A percentile compares a stretch with the other conserved stretches of the same genome.
Conservation (phyloP, 139 green algal genomes). For the Chlorella sp. region DNA sequence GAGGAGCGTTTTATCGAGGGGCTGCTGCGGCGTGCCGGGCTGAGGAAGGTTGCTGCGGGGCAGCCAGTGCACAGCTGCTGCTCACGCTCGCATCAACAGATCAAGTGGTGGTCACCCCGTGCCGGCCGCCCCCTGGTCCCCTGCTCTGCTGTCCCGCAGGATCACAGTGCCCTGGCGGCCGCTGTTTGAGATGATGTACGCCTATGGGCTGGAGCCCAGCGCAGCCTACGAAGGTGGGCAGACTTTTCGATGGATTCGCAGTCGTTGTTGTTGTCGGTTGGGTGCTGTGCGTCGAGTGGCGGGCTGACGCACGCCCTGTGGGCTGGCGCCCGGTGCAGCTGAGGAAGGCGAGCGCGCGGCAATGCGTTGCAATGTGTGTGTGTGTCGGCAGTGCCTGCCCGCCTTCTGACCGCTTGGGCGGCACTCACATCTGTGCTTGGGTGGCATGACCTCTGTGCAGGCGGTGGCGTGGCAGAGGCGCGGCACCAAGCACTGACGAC, state of each 20-base stretch:
- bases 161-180: conserved; percentile 69
- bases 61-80: background rate
- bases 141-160: background rate
- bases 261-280: no score
- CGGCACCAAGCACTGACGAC: conserved; percentile 44
- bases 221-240: conserved; percentile 29
- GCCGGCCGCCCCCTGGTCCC: background rate
- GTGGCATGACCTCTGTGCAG: background rate
- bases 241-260: no score
- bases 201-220: conserved; percentile 6
- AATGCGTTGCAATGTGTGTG: no score
- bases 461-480: conserved; percentile 46
- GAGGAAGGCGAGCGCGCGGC: no score
- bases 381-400: background rate
- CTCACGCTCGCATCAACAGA: background rate
- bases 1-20: no score
- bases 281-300: no score
- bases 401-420: background rate
- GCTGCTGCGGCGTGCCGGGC: no score
- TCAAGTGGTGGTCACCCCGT: background rate
- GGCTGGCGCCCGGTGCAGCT: no score
- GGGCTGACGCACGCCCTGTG: no score
- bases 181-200: conserved; percentile 53
- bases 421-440: background rate
- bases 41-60: no score